Evolutionary conservation across 257 asterid species (phyloP), one percentile per base, ranked within the genome.

Genomic region (Primulina eburnea): DNA sequence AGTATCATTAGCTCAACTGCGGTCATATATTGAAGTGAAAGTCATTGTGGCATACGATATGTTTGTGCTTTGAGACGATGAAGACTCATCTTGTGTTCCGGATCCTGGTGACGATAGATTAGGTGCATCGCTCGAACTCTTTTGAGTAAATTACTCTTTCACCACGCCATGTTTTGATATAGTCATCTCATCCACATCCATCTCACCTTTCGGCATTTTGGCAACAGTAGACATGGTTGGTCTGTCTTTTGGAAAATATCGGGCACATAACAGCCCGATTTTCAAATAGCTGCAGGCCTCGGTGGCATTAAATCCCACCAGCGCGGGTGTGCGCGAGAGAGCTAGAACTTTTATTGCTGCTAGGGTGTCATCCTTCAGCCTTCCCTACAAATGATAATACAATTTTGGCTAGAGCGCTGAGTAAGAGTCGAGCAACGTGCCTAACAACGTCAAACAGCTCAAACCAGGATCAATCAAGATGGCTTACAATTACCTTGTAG

Each of bases 181-280:
- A 75, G 62, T 72, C 55, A 29, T 70, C 52, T 73, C 88, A 5
- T 73, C 81, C 72, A 83, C 72, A 47, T 77, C 73, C 47, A 63
- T 59, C 81, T 87, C 89, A 8, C 93, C 95, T 16, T 76, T 78
- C 77, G 89, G 79, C 88, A 92, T 70, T 75, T 87, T 78, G 40
- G 76, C 86, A 37, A 83, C 85, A 0, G 37, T 56, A 28, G 97
- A 81, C 96, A 92, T 92, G 6, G 82, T 52, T 18, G 97, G 97
- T 10, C 97, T 89, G 61, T 21, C 60, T 69, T 79, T 84, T 8
- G 93, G 94, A 69, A 71, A 18, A 33, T 80, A 85, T 79, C 89
- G 96, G 74, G 93, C 84, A 84, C 97, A 89, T 17, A 89, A 5
- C 67, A 92, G 88, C 16, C 86, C 88, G 6, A 86, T 72, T 75